Base-by-base conservation (phyloP, 176 grass and related monocot genomes). In the Zoysia pacifica region DNA sequence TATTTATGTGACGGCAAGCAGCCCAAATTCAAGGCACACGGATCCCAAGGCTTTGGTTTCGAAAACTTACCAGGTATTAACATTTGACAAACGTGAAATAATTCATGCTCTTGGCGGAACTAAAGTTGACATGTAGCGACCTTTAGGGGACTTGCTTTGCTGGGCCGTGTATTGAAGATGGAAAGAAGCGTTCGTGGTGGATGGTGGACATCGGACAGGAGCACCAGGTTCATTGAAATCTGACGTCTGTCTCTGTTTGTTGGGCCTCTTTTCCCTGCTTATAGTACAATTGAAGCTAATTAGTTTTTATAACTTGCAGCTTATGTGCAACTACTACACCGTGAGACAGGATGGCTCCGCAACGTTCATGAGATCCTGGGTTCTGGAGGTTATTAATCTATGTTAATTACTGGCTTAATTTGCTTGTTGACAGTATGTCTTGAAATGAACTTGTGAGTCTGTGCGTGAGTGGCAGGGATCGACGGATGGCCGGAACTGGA, bases 321-420 rank as follows among this genome's bases (percentile, higher is more conserved):
- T 97, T 46, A 97, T 97, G 87, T 97, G 95, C 82, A 94, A 94
- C 67, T 94, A 90, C 81, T 97, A 97, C 78, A 97, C 91, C 11
- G 76, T 94, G 90, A 90, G 95, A 61, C 95, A 97, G 77, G 92
- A 98, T 72, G 92, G 95, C 61, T 94, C 95, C 20, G 85, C 83
- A 12, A 79, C 81, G 4, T 94, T 91, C 69, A 93, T 98, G 91
- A 98, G 95, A 62, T 87, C 62, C 42, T 98, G 95, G 95, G 73
- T 71, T 86, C 89, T 93, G 69, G 81, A 98, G 95, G 92, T 94
- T 71, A 42, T 2, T 54, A 38, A 1, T 12, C 7, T 41, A 7
- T 19, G 4, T 39, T 6, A 13, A 38, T 5, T 5, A 3, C 3
- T 49, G 5, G 19, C 15, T 18, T 18, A 16, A 11, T 52, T 45